Base-by-base conservation (phyloP, 2,329 filamentous ascomycete species). In the Penicillium sp. region DNA sequence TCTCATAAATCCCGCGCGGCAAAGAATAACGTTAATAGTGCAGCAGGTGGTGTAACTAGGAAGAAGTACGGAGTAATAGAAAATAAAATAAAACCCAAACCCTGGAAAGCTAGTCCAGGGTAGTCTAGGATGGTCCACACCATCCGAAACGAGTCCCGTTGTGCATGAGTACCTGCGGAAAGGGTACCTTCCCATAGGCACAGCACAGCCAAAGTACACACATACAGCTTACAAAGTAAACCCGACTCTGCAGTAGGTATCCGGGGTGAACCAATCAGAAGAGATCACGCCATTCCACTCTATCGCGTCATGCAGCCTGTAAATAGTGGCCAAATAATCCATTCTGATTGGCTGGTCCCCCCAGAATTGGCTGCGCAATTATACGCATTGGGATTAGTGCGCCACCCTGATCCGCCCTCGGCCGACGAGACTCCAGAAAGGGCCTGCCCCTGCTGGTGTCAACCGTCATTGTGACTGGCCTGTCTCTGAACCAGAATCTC, bases 221-320 rank as follows among this genome's bases (percentile, higher is more conserved):
- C 13, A 45, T 49, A 5, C 29, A 39, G 25, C 11, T 19, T 21
- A 29, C 39, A 31, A 29, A 29, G 27, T 36, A 48, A 39, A 50
- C 38, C 50, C 55, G 55, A 49, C 23, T 23, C 59, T 63, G 62
- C 60, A 62, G 62, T 53, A 53, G 46, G 51, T 53, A 40, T 58
- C 57, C 53, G 52, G 45, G 55, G 50, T 43, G 50, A 41, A 50
- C 61, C 64, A 65, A 66, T 65, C 52, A 66, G 48, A 57, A 47
- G 16, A 19, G 51, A 69, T 66, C 63, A 70, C 68, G 60, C 64
- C 63, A 66, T 64, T 57, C 55, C 44, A 53, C 59, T 65, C 43
- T 60, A 62, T 72, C 65, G 69, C 70, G 68, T 71, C 69, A 73
- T 72, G 69, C 67, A 69, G 40, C 49, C 60, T 67, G 65, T 55